Percentiles rank a stretch among this genome's conserved stretches.
Conservation (phyloP, 306 rosid genomes). For the Acacia crassicarpa region DNA sequence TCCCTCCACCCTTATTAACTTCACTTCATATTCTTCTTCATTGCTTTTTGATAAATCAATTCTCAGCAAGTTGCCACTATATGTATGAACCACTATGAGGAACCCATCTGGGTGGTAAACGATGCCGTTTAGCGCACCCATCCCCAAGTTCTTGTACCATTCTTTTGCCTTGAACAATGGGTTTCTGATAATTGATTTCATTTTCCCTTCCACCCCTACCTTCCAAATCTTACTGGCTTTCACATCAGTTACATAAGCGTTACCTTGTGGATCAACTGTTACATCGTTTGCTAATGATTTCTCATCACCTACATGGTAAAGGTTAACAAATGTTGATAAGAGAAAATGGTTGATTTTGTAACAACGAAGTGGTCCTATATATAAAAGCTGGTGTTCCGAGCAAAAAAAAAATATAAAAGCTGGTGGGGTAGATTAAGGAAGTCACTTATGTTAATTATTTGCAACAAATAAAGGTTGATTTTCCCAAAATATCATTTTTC, state of each 20-base stretch:
- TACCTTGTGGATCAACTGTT: conserved; percentile 86
- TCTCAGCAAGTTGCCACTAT: conserved; percentile 67
- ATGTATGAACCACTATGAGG: conserved; percentile 74
- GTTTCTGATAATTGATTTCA: conserved; percentile 53
- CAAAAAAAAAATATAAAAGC: no score
- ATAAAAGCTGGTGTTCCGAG: no score
- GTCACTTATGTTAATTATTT: no score
- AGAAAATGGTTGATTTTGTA: not conserved
- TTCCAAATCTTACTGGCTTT: conserved; percentile 74
- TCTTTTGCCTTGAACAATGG: conserved; percentile 66
- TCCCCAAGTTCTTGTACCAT: conserved; percentile 68
- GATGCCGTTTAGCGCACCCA: conserved; percentile 76
- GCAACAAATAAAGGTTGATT: no score
- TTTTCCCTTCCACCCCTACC: conserved; percentile 72
- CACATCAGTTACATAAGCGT: conserved; percentile 77
- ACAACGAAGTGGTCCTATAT: no score
- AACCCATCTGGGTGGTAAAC: conserved; percentile 91
- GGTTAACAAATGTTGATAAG: not conserved
- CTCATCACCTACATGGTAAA: conserved; percentile 54
- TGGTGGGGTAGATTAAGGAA: no score
- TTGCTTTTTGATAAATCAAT: conserved; percentile 58
- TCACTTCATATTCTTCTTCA: conserved; percentile 50
- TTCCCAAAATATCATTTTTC: no score
- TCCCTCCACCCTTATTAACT: conserved; percentile 46
- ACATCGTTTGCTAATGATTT: conserved; percentile 83